Base-by-base conservation (phyloP, 805 yeast species). In the Cyberlindnera japonica region DNA sequence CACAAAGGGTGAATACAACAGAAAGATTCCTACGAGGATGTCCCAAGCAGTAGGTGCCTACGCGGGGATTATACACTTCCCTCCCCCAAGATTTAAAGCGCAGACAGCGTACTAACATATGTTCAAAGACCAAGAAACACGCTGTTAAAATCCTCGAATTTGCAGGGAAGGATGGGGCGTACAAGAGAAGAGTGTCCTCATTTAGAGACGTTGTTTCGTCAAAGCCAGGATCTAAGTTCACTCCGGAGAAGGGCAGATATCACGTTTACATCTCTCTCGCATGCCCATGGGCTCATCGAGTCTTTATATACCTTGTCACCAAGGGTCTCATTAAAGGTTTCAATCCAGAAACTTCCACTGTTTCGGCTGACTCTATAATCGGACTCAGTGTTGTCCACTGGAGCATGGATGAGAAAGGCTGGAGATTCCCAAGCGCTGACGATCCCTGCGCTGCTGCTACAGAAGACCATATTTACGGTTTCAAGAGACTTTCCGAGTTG, bases 281-380 rank as follows among this genome's bases (percentile, higher is more conserved):
- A 2, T 91, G 99, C 64, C 98, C 99, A 4, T 91, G 97, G 77
- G 97, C 97, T 1, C 95, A 87, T 58, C 73, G 98, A 47, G 78
- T 90, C 0, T 68, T 90, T 43, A 81, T 88, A 38, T 71, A 81
- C 3, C 67, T 96, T 39, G 63, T 73, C 11, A 67, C 91, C 47
- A 88, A 89, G 66, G 95, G 96, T 1, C 61, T 83, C 36, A 61
- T 68, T n/a, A 69, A 68, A 39, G 56, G 68, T 26, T 70, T 69
- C 40, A 57, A 65, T 36, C 57, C 59, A 20, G 28, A 30, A 23
- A 55, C 58, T 2, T 54, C 61, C 3, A 40, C 50, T 6, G 59
- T 68, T 3, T 39, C 56, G 2, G 46, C 45, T 14, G 64, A 71
- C 2, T 65, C 75, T 1, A 62, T 81, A 10, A 77, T 83, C 45